Evolutionary conservation across 208 protist genomes (phyloP).

Genomic region (Leishmania major): DNA sequence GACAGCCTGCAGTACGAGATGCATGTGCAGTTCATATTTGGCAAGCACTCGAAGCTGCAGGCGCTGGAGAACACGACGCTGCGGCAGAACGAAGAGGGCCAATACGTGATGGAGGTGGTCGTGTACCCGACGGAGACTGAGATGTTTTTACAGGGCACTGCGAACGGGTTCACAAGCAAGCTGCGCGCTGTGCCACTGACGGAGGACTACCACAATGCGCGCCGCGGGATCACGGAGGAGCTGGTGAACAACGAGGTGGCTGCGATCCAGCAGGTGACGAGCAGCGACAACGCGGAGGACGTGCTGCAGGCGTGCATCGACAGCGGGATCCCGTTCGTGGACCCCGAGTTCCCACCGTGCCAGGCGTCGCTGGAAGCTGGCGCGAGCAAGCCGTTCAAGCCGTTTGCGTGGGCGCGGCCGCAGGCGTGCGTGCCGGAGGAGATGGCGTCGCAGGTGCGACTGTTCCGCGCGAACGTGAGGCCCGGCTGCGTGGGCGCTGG

Average conservation of each 20-base stretch:
- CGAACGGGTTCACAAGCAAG: conserved; percentile 72
- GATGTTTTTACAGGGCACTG: conserved; percentile 68
- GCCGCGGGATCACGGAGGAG: conserved; percentile 36
- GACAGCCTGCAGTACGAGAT: conserved; percentile 74
- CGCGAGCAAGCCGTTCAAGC: conserved; percentile 61
- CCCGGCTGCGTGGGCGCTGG: conserved; percentile 56
- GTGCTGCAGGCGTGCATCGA: conserved; percentile 61
- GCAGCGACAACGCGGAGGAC: conserved; percentile 50
- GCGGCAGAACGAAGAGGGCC: conserved; percentile 34
- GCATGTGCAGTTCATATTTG: conserved; percentile 76
- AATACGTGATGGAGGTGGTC: conserved; percentile 46
- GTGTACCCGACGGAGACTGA: conserved; percentile 82
- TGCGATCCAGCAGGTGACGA: conserved; percentile 43
- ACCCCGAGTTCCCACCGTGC: conserved; percentile 72
- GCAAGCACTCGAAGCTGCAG: conserved; percentile 58
- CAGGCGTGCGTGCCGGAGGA: conserved; percentile 50
- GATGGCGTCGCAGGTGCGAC: conserved; percentile 60
- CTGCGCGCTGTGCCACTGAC: conserved; percentile 57
- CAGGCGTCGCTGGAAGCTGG: conserved; percentile 57
- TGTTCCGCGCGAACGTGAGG: conserved; percentile 53
- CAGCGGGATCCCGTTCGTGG: conserved; percentile 66
- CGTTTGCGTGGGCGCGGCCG: conserved; percentile 67
- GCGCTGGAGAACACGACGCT: conserved; percentile 60
- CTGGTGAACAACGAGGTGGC: conserved; percentile 44
- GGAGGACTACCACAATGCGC: conserved; percentile 53